phyloP scores from a whole-genome alignment of 257 asterid genomes.

The Capsicum rhomboideum region DNA sequence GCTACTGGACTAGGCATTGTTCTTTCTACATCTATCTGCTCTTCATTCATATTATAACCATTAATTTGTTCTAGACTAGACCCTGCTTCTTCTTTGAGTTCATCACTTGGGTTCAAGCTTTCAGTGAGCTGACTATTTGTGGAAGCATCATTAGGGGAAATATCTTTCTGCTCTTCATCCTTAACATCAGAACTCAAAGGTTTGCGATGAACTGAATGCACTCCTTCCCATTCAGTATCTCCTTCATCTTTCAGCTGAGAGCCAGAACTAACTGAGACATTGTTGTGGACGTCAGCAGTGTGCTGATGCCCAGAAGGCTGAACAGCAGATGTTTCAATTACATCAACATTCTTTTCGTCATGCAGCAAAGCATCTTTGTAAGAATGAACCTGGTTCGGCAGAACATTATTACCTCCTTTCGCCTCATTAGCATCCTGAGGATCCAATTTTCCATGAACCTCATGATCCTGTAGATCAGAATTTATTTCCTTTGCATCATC shows the following conservation, averaged over 20 bases:
- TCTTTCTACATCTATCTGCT: not conserved
- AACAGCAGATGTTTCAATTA: slow-evolving; percentile 5
- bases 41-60: not conserved
- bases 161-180: slow-evolving; percentile 23
- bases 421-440: slow-evolving; percentile 25
- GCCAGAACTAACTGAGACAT: slow-evolving; percentile 14
- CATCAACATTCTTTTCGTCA: slow-evolving; percentile 9
- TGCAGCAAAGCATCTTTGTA: slow-evolving; percentile 12
- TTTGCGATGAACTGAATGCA: slow-evolving; percentile 13
- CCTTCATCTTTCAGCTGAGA: slow-evolving; percentile 17
- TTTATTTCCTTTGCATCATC: slow-evolving; percentile 12
- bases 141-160: not conserved
- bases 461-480: slow-evolving; percentile 20
- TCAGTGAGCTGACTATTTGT: not conserved
- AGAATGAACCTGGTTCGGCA: slow-evolving; percentile 16
- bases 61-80: not conserved
- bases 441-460: slow-evolving; percentile 16
- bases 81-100: not conserved
- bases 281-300: slow-evolving; percentile 8
- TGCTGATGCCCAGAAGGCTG: slow-evolving; percentile 15
- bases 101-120: not conserved
- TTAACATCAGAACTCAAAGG: slow-evolving; percentile 16
- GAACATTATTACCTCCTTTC: slow-evolving; percentile 15
- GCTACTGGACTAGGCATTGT: not conserved
- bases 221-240: slow-evolving; percentile 13